Percentiles rank a stretch among this genome's conserved stretches.
These are phyloP conservation scores for Chimonanthus salicifolius DNA, from an alignment of 164 flowering plant species.

Conservation along the genomic window DNA sequence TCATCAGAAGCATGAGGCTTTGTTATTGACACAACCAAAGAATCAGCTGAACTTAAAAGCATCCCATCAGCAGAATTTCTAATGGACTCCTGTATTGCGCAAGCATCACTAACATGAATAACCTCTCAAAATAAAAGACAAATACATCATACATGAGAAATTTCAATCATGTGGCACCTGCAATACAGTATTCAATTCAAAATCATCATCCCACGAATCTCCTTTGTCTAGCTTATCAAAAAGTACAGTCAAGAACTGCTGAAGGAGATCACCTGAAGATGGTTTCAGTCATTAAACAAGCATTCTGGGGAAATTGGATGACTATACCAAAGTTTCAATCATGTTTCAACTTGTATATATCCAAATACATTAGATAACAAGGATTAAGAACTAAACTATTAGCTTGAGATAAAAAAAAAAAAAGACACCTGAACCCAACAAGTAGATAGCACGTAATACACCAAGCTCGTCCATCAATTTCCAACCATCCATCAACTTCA, in stretches of 20 bases:
- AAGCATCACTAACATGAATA: slow-evolving; percentile 5
- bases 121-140: not conserved
- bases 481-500: slow-evolving; percentile 88
- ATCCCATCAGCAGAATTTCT: slow-evolving; percentile 82
- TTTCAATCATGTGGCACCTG: slow-evolving; percentile 50
- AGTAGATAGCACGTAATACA: slow-evolving; percentile 81
- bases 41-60: slow-evolving; percentile 72
- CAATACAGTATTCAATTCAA: slow-evolving; percentile 82
- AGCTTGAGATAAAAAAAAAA: not conserved
- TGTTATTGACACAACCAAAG: slow-evolving; percentile 65
- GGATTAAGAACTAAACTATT: not conserved
- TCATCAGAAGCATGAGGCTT: slow-evolving; percentile 31
- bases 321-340: too few species aligned
- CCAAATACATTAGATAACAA: not conserved
- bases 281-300: not conserved
- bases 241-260: slow-evolving; percentile 77
- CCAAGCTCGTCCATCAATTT: slow-evolving; percentile 92
- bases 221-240: slow-evolving; percentile 83
- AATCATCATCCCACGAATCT: slow-evolving; percentile 89
- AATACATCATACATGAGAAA: not conserved
- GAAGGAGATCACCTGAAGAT: slow-evolving; percentile 84
- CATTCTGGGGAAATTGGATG: not conserved
- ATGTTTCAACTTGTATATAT: not conserved
- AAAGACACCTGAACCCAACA: slow-evolving; percentile 83
- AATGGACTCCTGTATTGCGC: slow-evolving; percentile 67